Evolutionary conservation across 768 basidiomycete species (phyloP).

Genomic region (Leccinum disarticulatum): DNA sequence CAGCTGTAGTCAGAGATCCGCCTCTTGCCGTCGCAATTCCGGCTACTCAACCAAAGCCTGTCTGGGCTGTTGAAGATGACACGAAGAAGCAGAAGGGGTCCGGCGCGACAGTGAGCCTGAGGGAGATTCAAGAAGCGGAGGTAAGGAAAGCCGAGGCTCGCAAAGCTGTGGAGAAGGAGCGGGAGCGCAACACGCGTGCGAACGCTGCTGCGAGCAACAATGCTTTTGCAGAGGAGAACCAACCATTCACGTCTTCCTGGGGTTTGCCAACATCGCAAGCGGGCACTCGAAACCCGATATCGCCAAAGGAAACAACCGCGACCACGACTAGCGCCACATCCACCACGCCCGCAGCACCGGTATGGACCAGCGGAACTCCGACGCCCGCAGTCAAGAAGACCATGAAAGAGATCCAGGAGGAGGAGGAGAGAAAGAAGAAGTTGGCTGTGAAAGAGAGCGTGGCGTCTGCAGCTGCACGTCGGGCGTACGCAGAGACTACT

Average conservation of each 20-base stretch:
- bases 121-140: conserved; percentile 96
- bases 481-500: conserved; percentile 78
- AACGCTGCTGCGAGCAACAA: conserved; percentile 34
- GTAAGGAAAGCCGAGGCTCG: conserved; percentile 75
- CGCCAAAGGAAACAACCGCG: conserved; percentile 43
- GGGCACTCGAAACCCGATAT: conserved; percentile 45
- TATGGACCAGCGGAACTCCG: conserved; percentile 72
- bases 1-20: conserved; percentile 20
- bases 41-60: conserved; percentile 44
- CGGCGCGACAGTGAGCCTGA: conserved; percentile 60
- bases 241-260: conserved; percentile 74
- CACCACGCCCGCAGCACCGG: conserved; percentile 41
- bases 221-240: conserved; percentile 52
- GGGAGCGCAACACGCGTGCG: conserved; percentile 57
- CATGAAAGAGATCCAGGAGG: conserved; percentile 98
- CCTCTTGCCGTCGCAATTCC: conserved; percentile 23
- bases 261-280: conserved; percentile 83
- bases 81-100: conserved; percentile 51
- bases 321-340: conserved; percentile 27
- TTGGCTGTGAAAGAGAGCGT: conserved; percentile 57
- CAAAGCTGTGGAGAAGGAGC: conserved; percentile 72
- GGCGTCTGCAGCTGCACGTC: conserved; percentile 55
- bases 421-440: conserved; percentile 88
- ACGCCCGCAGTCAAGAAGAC: conserved; percentile 72
- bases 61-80: conserved; percentile 73